Conservation (phyloP, 2,329 filamentous ascomycete genomes). For the Botrytis porri region DNA sequence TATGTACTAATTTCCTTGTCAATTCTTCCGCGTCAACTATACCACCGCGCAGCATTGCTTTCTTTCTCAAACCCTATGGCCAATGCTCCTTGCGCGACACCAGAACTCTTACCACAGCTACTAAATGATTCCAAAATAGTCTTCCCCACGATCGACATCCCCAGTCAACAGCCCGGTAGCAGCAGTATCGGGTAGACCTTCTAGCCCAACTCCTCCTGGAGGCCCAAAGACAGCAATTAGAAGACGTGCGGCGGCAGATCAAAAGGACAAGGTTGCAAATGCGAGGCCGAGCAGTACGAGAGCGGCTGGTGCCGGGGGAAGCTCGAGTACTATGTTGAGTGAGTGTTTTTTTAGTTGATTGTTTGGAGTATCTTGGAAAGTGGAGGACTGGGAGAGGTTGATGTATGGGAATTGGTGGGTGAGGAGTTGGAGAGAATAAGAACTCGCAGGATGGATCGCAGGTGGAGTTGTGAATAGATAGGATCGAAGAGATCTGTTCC, state of each 20-base stretch:
- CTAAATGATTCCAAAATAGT: slow-evolving; percentile 28
- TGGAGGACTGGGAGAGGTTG: slow-evolving; percentile 1
- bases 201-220: slow-evolving; percentile 85
- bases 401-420: neutral
- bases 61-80: neutral
- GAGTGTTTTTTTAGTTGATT: slow-evolving; percentile 44
- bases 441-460: neutral
- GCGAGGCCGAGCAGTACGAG: slow-evolving; percentile 87
- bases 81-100: neutral
- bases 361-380: neutral
- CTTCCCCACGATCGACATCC: slow-evolving; percentile 49
- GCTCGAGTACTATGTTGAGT: slow-evolving; percentile 98
- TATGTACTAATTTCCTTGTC: neutral
- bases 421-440: neutral
- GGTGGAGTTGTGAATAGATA: neutral
- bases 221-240: slow-evolving; percentile 94
- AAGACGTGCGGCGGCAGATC: slow-evolving; percentile 90
- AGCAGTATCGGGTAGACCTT: slow-evolving; percentile 61
- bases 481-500: neutral
- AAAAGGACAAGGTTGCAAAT: slow-evolving; percentile 97
- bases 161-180: slow-evolving; percentile 51
- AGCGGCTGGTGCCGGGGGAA: slow-evolving; percentile 89
- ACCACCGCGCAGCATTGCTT: neutral
- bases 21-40: neutral
- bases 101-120: neutral